A percentile compares a stretch with the other conserved stretches of the same genome.
Evolutionary conservation across 164 flowering plant species (phyloP).

Genomic region (Platanus orientalis): DNA sequence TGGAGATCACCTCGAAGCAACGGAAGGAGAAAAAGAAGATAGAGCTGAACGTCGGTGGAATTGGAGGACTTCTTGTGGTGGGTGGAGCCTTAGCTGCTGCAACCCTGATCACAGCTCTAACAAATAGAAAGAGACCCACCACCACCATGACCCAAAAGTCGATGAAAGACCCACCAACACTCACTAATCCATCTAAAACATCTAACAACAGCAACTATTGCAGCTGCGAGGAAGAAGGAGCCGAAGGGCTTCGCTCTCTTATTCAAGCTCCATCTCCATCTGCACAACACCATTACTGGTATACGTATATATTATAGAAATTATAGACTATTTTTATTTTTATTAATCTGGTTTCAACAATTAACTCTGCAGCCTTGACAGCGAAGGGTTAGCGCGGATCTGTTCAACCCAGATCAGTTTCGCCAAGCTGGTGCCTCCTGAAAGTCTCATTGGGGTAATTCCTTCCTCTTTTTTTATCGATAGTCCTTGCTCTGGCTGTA

Average conservation of each 20-base stretch:
- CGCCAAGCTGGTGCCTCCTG: too few species aligned
- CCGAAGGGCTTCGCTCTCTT: conserved; percentile 17
- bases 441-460: too few species aligned
- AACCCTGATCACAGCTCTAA: conserved; percentile 16
- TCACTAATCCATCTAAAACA: neutral
- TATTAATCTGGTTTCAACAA: too few species aligned
- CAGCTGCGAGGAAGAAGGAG: conserved; percentile 1
- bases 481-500: too few species aligned
- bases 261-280: conserved; percentile 5
- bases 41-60: conserved; percentile 15
- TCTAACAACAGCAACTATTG: neutral
- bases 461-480: too few species aligned
- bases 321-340: too few species aligned
- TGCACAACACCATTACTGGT: conserved; percentile 3
- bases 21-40: conserved; percentile 1
- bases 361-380: too few species aligned
- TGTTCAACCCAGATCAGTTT: too few species aligned
- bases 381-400: too few species aligned
- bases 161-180: neutral
- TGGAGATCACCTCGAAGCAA: neutral
- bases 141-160: too few species aligned
- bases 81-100: conserved; percentile 41
- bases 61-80: conserved; percentile 24
- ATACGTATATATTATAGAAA: neutral
- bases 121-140: neutral